Evolutionary conservation across 208 protist species (phyloP).

Genomic region (Histomonas meleagridis): DNA sequence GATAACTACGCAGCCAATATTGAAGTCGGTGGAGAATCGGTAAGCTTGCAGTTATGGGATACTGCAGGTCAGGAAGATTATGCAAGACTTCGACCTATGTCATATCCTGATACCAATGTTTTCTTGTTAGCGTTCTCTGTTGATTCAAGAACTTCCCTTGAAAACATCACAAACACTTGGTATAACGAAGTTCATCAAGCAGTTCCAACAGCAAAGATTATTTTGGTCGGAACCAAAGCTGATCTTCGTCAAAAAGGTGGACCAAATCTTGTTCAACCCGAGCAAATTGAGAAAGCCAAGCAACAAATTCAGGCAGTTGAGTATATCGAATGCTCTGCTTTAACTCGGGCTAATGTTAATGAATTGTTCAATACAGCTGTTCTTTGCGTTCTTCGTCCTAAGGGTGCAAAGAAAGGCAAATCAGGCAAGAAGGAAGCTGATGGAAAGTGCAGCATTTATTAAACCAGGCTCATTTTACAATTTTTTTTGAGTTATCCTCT

Average conservation of each 20-base stretch:
- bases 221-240: conserved; percentile 72
- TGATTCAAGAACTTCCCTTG: conserved; percentile 51
- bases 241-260: conserved; percentile 61
- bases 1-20: conserved; percentile 44
- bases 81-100: conserved; percentile 32
- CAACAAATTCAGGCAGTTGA: conserved; percentile 60
- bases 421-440: too few relatives aligned
- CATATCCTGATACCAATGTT: conserved; percentile 42
- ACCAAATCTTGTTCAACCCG: conserved; percentile 45
- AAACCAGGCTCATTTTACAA: too few relatives aligned
- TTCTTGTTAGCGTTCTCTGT: conserved; percentile 45
- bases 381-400: too few relatives aligned
- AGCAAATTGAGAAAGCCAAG: conserved; percentile 53
- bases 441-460: too few relatives aligned
- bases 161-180: conserved; percentile 61
- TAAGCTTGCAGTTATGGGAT: conserved; percentile 61
- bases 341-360: conserved; percentile 59
- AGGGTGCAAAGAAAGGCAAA: too few relatives aligned
- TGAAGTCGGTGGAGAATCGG: conserved; percentile 46
- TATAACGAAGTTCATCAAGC: conserved; percentile 38
- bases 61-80: conserved; percentile 55
- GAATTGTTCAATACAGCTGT: conserved; percentile 45
- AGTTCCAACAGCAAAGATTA: conserved; percentile 44
- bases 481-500: too few relatives aligned
- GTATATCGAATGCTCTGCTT: conserved; percentile 73